These are phyloP conservation scores for Daldinia bambusicola DNA, from an alignment of 495 filamentous ascomycete genomes.

Conservation along the genomic window DNA sequence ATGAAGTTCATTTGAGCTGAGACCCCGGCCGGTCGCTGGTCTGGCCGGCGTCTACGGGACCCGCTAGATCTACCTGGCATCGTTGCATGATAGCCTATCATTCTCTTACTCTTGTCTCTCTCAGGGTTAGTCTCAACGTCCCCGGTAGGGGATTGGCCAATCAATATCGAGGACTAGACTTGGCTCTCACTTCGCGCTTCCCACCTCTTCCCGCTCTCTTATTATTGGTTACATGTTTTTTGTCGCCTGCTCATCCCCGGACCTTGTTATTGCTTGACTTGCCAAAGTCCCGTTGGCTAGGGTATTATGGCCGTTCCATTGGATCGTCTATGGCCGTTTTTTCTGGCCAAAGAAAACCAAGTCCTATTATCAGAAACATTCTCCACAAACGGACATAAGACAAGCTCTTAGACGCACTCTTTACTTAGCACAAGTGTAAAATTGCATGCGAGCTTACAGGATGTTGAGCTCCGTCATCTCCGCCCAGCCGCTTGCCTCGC, in stretches of 20 bases:
- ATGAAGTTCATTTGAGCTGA: conserved; percentile 8
- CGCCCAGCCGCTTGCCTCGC: conserved; percentile 11
- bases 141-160: not conserved
- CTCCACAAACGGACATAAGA: conserved; percentile 12
- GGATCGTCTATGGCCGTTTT: not conserved
- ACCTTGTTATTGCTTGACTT: no score
- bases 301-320: not conserved
- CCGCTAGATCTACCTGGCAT: not conserved
- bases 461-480: conserved; percentile 6
- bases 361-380: conserved; percentile 15
- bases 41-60: conserved; percentile 6
- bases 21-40: conserved; percentile 7
- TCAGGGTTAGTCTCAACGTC: not conserved
- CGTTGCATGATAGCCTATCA: not conserved
- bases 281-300: conserved; percentile 2
- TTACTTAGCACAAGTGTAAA: conserved; percentile 14
- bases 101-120: not conserved
- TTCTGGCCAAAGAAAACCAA: conserved; percentile 11
- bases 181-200: conserved; percentile 11
- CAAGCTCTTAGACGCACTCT: conserved; percentile 7
- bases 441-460: not conserved
- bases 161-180: not conserved
- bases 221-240: not conserved
- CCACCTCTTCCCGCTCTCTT: conserved; percentile 4
- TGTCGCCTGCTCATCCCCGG: conserved; percentile 9